phyloP scores from a whole-genome alignment of 23 red algal genomes.

The Agarophyton chilense region DNA sequence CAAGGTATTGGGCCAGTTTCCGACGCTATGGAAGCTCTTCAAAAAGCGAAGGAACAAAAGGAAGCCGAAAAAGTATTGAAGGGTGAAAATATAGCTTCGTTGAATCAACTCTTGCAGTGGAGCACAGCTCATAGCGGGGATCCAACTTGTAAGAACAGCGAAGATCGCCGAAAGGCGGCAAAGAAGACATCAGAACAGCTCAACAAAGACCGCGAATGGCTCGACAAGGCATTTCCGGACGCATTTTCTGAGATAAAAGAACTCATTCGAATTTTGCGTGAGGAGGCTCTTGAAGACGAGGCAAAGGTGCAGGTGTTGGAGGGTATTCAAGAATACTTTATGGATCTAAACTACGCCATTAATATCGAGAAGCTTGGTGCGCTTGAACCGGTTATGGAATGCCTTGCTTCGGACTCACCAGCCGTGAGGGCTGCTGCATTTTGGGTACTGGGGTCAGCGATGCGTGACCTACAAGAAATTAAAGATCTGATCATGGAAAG shows the following conservation, averaged over 20 bases:
- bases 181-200: conserved; percentile 37
- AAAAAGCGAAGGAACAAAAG: neutral
- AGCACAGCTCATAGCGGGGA: conserved; percentile 40
- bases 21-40: conserved; percentile 3
- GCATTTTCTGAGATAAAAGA: conserved; percentile 61
- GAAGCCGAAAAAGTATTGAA: conserved; percentile 13
- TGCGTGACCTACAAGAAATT: conserved; percentile 64
- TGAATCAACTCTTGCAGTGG: conserved; percentile 81
- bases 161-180: conserved; percentile 2
- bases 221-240: conserved; percentile 74
- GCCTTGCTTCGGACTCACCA: neutral
- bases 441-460: conserved; percentile 75
- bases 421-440: conserved; percentile 69
- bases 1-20: neutral
- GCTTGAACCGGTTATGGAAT: conserved; percentile 60
- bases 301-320: conserved; percentile 48
- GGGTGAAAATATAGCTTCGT: conserved; percentile 43
- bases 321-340: conserved; percentile 67
- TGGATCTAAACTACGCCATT: conserved; percentile 76
- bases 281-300: conserved; percentile 6
- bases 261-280: conserved; percentile 28
- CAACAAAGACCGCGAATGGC: conserved; percentile 64
- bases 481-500: conserved; percentile 53
- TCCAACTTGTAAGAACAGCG: neutral
- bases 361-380: conserved; percentile 78